These are phyloP conservation scores for Botrytis squamosa DNA, from an alignment of 2,329 filamentous ascomycete genomes.

Conservation along the genomic window DNA sequence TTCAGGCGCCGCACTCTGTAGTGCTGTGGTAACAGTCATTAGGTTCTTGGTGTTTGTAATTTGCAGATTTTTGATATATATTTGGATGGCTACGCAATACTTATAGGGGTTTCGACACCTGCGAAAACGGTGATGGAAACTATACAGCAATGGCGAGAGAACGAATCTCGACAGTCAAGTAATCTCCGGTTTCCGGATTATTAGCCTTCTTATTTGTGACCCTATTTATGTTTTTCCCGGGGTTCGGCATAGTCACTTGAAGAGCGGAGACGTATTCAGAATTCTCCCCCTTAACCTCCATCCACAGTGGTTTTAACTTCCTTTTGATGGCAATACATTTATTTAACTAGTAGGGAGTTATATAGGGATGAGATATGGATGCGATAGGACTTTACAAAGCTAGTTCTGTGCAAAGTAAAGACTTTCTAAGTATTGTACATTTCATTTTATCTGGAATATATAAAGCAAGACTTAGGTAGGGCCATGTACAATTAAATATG, in stretches of 20 bases:
- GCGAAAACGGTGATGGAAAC: neutral
- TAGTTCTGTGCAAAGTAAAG: no score
- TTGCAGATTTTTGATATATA: neutral
- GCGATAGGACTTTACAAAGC: neutral
- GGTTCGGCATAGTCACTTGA: neutral
- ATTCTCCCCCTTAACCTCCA: neutral
- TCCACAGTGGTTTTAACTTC: neutral
- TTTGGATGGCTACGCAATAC: neutral
- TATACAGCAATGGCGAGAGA: neutral
- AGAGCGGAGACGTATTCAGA: rapidly evolving
- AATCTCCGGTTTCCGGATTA: neutral
- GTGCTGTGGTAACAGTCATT: neutral
- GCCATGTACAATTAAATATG: no score
- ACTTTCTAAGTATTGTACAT: no score
- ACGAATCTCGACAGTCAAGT: neutral
- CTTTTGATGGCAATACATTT: neutral
- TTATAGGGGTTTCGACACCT: neutral
- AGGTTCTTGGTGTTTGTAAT: neutral
- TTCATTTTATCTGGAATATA: no score
- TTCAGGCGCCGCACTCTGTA: neutral
- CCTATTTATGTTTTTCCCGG: neutral
- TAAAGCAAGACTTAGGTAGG: no score
- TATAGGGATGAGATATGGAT: neutral
- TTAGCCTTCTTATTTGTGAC: neutral
- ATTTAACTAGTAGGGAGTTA: neutral